phyloP scores from a whole-genome alignment of 345 rosid genomes.

The Ailanthus altissimus region DNA sequence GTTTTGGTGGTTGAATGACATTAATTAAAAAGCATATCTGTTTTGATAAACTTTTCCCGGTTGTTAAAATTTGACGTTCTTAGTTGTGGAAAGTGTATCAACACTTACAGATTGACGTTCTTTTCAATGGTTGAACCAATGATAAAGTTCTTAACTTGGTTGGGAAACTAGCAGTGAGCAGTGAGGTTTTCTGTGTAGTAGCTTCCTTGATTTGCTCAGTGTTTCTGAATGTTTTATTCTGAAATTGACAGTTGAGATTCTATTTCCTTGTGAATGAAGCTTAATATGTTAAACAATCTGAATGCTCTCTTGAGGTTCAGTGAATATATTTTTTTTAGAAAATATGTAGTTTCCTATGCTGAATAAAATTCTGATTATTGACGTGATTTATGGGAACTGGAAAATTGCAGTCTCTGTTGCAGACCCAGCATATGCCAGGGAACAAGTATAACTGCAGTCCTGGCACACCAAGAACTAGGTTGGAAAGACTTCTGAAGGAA shows the following conservation, averaged over 20 bases:
- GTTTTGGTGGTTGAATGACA: neutral
- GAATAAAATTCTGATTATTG: neutral
- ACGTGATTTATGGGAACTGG: neutral
- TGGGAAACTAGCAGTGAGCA: neutral
- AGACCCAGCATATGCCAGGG: constrained; percentile 38
- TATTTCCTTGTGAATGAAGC: neutral
- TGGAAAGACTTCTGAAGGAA: constrained; percentile 55
- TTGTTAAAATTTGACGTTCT: constrained; percentile 1
- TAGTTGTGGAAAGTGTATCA: too few species aligned
- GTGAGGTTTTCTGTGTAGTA: neutral
- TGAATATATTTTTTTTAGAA: neutral
- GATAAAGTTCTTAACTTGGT: neutral
- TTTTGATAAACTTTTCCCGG: neutral
- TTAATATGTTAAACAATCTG: neutral
- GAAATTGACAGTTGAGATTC: neutral
- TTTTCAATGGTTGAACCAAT: neutral
- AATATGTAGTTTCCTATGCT: neutral
- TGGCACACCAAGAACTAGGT: constrained; percentile 45
- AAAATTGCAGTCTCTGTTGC: constrained; percentile 33
- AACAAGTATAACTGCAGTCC: constrained; percentile 41
- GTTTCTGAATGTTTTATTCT: neutral
- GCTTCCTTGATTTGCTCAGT: neutral
- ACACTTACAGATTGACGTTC: neutral
- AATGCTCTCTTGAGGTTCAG: neutral
- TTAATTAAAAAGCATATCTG: neutral